Evolutionary conservation across 371 early-diverging fungal genomes (phyloP), one percentile per base, ranked within the genome.

Genomic region (Circinella minor): DNA sequence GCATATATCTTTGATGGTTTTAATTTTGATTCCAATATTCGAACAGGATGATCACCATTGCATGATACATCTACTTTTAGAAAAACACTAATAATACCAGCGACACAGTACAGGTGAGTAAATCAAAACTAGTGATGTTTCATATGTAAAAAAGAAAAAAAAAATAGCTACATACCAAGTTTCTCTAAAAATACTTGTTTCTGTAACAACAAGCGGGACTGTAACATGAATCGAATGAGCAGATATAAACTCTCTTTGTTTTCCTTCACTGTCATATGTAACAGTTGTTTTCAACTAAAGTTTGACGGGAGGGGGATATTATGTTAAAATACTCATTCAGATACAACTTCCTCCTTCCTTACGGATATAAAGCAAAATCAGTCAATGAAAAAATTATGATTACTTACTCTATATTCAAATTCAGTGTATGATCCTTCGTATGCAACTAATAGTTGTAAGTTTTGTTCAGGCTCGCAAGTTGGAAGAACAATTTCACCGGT

Each of bases 31-130:
- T 81, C 83, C 13, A 86, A 65, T 36, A 90, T 79, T 27, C 90
- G 84, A 14, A 89, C 86, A 8, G 90, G 90, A 27, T 88, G 71
- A 55, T 77, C 77, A n/a, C 89, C 88, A 63, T 87, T 81, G 61
- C 88, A 89, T 4, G 86, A 82, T 47, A 88, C 72, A 60, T 89
- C 86, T 5, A 90, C 81, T 71, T 86, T 88, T 55, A 90, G 67
- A 49, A 83, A 86, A 1, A 90, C 75, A 66, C 90, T 90, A 51
- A 63, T 27, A 57, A 15, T 14, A 27, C 27, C 27, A 27, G 27
- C 27, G 27, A 27, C 27, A 27, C 27, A 27, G 43, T 43, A 6
- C 6, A 2, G 43, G 43, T 9, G 3, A 61, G 18, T n/a, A 55
- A 14, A 48, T 5, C 43, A 39, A 37, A 39, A 43, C 27, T 27